These are phyloP conservation scores for Trifolium repens DNA, from an alignment of 306 rosid species.

Conservation along the genomic window DNA sequence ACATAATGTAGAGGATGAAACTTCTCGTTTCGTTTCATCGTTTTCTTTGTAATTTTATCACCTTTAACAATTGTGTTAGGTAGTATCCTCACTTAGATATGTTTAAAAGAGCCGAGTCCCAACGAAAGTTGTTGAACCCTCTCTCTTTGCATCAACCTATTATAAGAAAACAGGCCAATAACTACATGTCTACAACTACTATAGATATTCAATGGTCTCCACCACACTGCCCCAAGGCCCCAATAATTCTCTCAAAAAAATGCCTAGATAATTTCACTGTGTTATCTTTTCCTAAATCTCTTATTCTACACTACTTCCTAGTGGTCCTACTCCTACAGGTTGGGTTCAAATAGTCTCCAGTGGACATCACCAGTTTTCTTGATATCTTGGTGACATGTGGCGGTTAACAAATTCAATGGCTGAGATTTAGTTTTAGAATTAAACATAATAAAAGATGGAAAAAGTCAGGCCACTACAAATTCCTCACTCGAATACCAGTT, in stretches of 20 bases:
- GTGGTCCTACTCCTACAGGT: not conserved
- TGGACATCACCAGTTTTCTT: too few species aligned
- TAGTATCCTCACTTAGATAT: not conserved
- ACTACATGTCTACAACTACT: not conserved
- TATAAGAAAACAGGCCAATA: not conserved
- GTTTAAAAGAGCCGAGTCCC: not conserved
- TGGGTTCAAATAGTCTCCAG: too few species aligned
- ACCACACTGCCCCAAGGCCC: not conserved
- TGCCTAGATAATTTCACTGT: not conserved
- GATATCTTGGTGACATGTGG: too few species aligned
- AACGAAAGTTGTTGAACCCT: not conserved
- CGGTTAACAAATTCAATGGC: too few species aligned
- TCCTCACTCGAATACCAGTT: too few species aligned
- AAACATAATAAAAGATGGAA: too few species aligned
- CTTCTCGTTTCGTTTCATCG: not conserved
- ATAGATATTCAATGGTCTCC: too few species aligned
- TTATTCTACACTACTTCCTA: not conserved
- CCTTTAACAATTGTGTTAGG: not conserved
- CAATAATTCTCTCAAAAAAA: not conserved
- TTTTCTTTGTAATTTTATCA: not conserved
- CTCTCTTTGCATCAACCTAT: too few species aligned
- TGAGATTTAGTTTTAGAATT: too few species aligned
- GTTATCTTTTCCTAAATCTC: slow-evolving; percentile 13
- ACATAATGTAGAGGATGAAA: not conserved
- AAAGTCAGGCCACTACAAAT: too few species aligned